These are phyloP conservation scores for Coemansia sp. DNA, from an alignment of 192 early-diverging fungal species.

Conservation along the genomic window DNA sequence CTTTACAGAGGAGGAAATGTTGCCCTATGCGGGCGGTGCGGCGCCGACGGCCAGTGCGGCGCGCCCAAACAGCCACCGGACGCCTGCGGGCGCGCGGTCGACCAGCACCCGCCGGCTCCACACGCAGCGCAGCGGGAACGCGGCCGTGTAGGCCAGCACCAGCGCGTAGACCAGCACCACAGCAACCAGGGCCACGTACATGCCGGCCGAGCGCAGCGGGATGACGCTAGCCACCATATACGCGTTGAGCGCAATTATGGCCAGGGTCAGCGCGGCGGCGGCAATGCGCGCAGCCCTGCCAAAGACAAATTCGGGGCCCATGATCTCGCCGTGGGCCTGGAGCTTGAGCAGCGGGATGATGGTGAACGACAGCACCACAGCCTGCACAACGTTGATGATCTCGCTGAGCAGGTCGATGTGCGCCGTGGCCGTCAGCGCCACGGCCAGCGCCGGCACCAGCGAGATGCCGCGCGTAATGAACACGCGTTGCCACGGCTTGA, in stretches of 20 bases:
- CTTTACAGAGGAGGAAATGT: too few species aligned
- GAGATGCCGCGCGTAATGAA: slow-evolving; percentile 59
- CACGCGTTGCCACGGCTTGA: slow-evolving; percentile 70
- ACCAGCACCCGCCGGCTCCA: slow-evolving; percentile 20
- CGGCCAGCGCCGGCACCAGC: slow-evolving; percentile 60
- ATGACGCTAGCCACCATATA: slow-evolving; percentile 49
- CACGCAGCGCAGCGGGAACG: slow-evolving; percentile 32
- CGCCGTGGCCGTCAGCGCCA: slow-evolving; percentile 56
- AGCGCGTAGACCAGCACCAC: slow-evolving; percentile 20
- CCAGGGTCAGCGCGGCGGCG: slow-evolving; percentile 18
- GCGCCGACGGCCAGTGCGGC: not conserved
- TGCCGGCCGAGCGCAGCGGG: slow-evolving; percentile 29
- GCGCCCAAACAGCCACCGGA: slow-evolving; percentile 43
- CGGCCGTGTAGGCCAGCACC: slow-evolving; percentile 25
- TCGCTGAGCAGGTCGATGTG: slow-evolving; percentile 68
- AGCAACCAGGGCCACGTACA: slow-evolving; percentile 38
- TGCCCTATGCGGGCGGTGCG: too few species aligned
- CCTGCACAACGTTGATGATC: slow-evolving; percentile 67
- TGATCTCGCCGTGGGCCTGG: slow-evolving; percentile 52
- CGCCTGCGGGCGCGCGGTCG: slow-evolving; percentile 20
- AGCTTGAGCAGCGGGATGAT: slow-evolving; percentile 66
- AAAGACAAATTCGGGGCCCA: slow-evolving; percentile 51
- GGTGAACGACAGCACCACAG: slow-evolving; percentile 62
- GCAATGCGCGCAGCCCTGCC: slow-evolving; percentile 14
- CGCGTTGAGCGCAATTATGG: slow-evolving; percentile 41